Base-by-base conservation (phyloP, 2,329 filamentous ascomycete species). In the Chalaropsis thielavioides region DNA sequence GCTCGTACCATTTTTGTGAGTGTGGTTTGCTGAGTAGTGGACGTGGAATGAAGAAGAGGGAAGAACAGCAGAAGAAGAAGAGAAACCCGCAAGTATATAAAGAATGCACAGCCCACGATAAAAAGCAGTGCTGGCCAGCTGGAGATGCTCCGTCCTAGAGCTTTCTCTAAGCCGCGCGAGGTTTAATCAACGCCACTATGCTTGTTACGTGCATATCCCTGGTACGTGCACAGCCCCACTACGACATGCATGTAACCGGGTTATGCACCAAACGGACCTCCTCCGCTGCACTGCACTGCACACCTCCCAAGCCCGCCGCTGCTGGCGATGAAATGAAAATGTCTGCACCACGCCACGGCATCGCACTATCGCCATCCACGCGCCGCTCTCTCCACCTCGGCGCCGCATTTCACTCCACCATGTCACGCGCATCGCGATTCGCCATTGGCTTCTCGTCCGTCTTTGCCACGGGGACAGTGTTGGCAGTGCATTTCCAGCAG, bases 371-470 rank as follows among this genome's bases (percentile, higher is more conserved):
- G 27, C 24, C 7, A 5, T 13, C 3, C 41, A 31, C 35, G 19
- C n/a, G 41, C 40, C 7, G 5, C 31, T 38, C 8, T 56, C 22
- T 40, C 6, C 13, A 56, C 27, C 8, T 56, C 15, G 2, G 7
- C 17, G n/a, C 10, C 10, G 24, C 44, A 22, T 13, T 22, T 46
- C 3, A 17, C 27, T 24, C 31, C 35, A 72, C 66, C 67, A 99
- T 99, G 94, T 99, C 94, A 66, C 87, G 85, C 71, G 87, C 90
- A 66, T 92, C 94, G 19, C 95, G 96, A 73, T 75, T 94, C 69
- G 96, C 94, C 15, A 80, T 99, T 31, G 80, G 85, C 62, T 83
- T 83, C 56, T 96, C 92, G 0, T 87, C 89, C 41, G 76, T 90
- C 69, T 86, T 89, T 70, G 88, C 92, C 31, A 81, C 84, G 63